Conservation (phyloP, 768 basidiomycete genomes). For the Mycena olivaceomarginata region DNA sequence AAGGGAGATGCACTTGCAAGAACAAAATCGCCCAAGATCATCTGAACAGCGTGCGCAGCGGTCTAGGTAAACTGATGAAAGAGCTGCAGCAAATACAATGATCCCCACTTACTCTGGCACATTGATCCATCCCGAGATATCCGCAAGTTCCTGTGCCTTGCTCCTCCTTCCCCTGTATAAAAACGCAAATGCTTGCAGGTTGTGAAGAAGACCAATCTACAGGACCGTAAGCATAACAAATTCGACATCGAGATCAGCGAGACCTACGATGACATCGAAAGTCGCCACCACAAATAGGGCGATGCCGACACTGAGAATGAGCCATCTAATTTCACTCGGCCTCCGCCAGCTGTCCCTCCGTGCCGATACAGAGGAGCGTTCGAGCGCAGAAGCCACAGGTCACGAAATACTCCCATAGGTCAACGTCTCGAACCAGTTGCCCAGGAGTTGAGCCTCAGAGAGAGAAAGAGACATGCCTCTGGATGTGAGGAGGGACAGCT, state of each 20-base stretch:
- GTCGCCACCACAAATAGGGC: slow-evolving; percentile 15
- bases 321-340: slow-evolving; percentile 13
- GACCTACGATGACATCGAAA: slow-evolving; percentile 17
- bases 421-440: slow-evolving; percentile 24
- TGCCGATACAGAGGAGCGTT: slow-evolving; percentile 22
- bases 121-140: too few relatives aligned
- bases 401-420: slow-evolving; percentile 27
- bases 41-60: too few relatives aligned
- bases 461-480: slow-evolving; percentile 16
- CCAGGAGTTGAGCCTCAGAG: slow-evolving; percentile 21
- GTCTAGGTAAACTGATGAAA: too few relatives aligned
- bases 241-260: slow-evolving; percentile 5
- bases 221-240: neutral
- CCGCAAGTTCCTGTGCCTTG: too few relatives aligned
- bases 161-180: slow-evolving; percentile 10
- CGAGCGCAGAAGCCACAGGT: slow-evolving; percentile 27
- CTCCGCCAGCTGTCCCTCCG: slow-evolving; percentile 5
- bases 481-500: slow-evolving; percentile 8
- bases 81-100: too few relatives aligned
- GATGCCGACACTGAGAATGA: slow-evolving; percentile 10
- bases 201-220: slow-evolving; percentile 21
- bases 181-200: slow-evolving; percentile 23
- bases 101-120: too few relatives aligned
- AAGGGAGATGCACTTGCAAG: too few relatives aligned
- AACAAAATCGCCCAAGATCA: too few relatives aligned